These are phyloP conservation scores for Huntiella abstrusa DNA, from an alignment of 2,329 filamentous ascomycete genomes.

Conservation along the genomic window DNA sequence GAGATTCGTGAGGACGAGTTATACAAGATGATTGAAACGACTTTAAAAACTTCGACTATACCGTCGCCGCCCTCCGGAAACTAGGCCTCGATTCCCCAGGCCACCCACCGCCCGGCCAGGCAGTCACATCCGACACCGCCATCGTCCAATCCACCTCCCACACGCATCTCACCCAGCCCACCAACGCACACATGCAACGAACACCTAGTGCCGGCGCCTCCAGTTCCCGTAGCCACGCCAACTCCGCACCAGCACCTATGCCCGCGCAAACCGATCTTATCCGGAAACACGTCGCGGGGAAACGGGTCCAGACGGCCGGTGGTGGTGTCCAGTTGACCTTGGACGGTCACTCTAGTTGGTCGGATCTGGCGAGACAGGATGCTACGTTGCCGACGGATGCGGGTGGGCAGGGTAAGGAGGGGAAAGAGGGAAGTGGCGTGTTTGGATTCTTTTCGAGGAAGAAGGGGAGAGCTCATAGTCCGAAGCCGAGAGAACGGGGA, in stretches of 20 bases:
- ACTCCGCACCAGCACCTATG: not conserved
- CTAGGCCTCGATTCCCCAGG: slow-evolving; percentile 6
- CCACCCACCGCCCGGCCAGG: not conserved
- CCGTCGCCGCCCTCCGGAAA: slow-evolving; percentile 40
- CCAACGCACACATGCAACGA: slow-evolving; percentile 5
- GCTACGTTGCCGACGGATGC: slow-evolving; percentile 54
- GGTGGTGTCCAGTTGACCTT: slow-evolving; percentile 84
- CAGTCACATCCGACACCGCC: not conserved
- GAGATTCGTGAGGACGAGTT: slow-evolving; percentile 90
- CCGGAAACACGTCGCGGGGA: slow-evolving; percentile 16
- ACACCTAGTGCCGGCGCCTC: slow-evolving; percentile 5
- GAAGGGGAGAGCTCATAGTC: slow-evolving; percentile 76
- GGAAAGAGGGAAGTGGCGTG: slow-evolving; percentile 53
- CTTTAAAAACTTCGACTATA: slow-evolving; percentile 93
- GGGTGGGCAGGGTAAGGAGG: slow-evolving; percentile 32
- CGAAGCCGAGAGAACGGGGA: slow-evolving; percentile 83
- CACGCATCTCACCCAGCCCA: slow-evolving; percentile 15
- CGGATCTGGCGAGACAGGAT: slow-evolving; percentile 70
- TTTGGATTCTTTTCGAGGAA: slow-evolving; percentile 79
- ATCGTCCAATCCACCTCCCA: slow-evolving; percentile 26
- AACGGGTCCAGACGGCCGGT: slow-evolving; percentile 54
- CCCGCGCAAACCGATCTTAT: slow-evolving; percentile 4
- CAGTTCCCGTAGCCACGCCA: slow-evolving; percentile 11
- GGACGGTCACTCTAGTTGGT: slow-evolving; percentile 80
- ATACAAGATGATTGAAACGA: slow-evolving; percentile 84